Evolutionary conservation across 345 rosid species (phyloP).

Genomic region (Litchi chinensis): DNA sequence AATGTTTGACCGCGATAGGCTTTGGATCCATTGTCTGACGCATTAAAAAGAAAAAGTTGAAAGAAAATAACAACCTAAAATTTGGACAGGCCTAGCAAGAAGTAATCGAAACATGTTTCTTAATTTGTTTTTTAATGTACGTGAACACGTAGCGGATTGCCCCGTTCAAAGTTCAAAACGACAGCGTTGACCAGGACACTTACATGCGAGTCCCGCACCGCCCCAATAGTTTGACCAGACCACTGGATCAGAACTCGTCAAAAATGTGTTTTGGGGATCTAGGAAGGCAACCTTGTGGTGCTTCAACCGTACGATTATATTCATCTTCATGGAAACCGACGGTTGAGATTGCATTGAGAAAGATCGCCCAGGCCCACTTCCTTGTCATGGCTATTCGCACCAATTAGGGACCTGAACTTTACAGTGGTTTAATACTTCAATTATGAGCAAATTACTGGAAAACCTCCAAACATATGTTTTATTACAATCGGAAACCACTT

Average conservation of each 20-base stretch:
- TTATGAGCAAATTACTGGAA: too few species aligned
- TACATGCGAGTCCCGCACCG: conserved; percentile 4
- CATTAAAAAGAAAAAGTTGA: too few species aligned
- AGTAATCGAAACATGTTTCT: background rate
- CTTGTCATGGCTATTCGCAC: background rate
- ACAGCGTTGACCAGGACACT: background rate
- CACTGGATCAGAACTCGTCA: background rate
- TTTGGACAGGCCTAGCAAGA: too few species aligned
- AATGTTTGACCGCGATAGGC: too few species aligned
- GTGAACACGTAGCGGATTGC: background rate
- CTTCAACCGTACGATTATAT: background rate
- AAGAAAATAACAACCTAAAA: too few species aligned
- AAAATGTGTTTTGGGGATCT: background rate
- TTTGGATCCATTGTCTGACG: too few species aligned
- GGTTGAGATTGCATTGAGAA: background rate
- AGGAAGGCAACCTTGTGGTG: background rate
- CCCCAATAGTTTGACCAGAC: conserved; percentile 8
- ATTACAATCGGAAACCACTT: too few species aligned
- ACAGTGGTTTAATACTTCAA: background rate
- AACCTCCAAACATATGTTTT: too few species aligned
- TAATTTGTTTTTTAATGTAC: too few species aligned
- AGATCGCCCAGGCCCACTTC: background rate
- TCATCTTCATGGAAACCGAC: background rate
- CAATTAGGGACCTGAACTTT: background rate
- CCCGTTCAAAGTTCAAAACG: background rate